Base-by-base conservation (phyloP, 306 rosid genomes). In the Cyamopsis tetragonoloba region DNA sequence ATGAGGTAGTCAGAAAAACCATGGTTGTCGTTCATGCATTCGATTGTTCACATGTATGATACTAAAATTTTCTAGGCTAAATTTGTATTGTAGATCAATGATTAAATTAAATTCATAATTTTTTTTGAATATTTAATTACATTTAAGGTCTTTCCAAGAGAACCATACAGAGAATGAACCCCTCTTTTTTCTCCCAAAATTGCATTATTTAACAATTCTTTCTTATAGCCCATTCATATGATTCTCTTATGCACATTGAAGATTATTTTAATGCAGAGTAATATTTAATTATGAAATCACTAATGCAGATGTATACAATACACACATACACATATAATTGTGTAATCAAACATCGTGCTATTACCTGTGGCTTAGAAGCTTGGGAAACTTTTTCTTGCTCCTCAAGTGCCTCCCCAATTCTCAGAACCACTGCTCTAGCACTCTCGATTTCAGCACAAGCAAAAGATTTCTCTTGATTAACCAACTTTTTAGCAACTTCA, bases 391-490 rank as follows among this genome's bases (percentile, higher is more conserved):
- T 83, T 66, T 82, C 95, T 77, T 85, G 91, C 50, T 93, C 96
- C 48, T 89, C 98, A 27, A 93, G 91, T 27, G 98, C 98, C 73
- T 87, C 88, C 50, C 96, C 97, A 66, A 93, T 87, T 89, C 97
- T 88, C 68, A 81, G 81, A 42, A 89, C 96, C 11, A 93, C 92
- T n/a, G 89, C 73, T 75, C 98, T 83, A 20, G 98, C 98, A 57
- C 98, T 93, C 74, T 89, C 93, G 37, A 93, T 89, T 84, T 93
- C 98, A 38, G 98, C 98, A 68, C 98, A 89, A 37, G 95, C 97
- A 75, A 89, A 93, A 59, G 98, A 93, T 62, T 93, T 93, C 81
- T 93, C 98, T 77, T 87, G 96, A 83, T 71, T 93, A 46, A 93
- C 97, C 88, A 93, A 72, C 87, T 88, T 93, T 79, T 89, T 93